phyloP scores from a whole-genome alignment of 2,329 filamentous ascomycete genomes.

The Sclerotinia sclerotiorum region DNA sequence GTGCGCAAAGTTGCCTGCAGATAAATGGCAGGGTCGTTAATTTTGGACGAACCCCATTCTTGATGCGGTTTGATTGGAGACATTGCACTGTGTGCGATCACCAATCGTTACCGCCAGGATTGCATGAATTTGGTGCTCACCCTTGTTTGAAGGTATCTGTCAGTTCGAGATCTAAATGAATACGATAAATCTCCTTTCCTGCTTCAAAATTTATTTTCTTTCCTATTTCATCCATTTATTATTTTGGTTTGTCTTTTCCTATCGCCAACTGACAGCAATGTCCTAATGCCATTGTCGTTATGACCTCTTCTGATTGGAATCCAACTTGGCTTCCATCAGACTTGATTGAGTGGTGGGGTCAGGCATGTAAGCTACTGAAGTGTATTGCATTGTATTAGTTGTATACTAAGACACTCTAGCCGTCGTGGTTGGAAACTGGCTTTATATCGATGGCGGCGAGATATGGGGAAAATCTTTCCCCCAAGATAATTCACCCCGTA shows the following conservation, averaged over 20 bases:
- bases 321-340: constrained; percentile 1
- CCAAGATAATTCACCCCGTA: neutral
- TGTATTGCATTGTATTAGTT: neutral
- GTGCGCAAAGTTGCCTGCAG: neutral
- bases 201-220: neutral
- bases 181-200: neutral
- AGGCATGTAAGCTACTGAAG: neutral
- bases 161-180: neutral
- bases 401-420: neutral
- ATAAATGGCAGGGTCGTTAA: neutral
- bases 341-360: neutral
- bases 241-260: neutral
- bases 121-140: neutral
- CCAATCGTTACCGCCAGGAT: neutral
- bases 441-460: neutral
- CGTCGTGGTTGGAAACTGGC: neutral
- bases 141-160: neutral
- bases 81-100: neutral
- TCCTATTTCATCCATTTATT: neutral
- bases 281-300: neutral
- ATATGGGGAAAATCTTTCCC: neutral
- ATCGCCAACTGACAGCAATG: neutral
- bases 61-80: neutral
- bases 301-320: neutral
- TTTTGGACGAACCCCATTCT: neutral